Evolutionary conservation across 495 filamentous ascomycete species (phyloP).

Genomic region (Aspergillus ellipticus): DNA sequence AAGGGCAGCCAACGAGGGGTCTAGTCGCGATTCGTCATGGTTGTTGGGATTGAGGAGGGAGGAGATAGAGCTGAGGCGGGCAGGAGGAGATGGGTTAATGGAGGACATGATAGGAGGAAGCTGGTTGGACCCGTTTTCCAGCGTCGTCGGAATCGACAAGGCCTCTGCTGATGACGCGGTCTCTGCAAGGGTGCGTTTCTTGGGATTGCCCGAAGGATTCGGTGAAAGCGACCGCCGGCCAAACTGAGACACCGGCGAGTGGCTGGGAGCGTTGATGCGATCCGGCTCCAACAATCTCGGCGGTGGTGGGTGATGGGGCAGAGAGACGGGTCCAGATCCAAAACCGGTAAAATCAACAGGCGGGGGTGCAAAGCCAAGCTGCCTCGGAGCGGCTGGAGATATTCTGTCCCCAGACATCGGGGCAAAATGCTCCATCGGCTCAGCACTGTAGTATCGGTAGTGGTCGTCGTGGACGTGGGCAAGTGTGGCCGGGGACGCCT

Average conservation of each 20-base stretch:
- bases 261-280: constrained; percentile 22
- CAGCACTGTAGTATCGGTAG: constrained; percentile 41
- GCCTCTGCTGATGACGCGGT: constrained; percentile 26
- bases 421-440: constrained; percentile 34
- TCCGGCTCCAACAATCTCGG: constrained; percentile 43
- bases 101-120: constrained; percentile 45
- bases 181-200: constrained; percentile 44
- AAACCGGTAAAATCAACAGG: constrained; percentile 53
- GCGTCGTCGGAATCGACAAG: constrained; percentile 24
- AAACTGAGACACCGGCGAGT: constrained; percentile 35
- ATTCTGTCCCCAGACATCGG: constrained; percentile 22
- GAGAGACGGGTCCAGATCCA: constrained; percentile 30
- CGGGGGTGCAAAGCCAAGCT: constrained; percentile 39
- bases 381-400: constrained; percentile 28
- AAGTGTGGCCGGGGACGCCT: constrained; percentile 41
- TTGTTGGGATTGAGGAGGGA: constrained; percentile 63
- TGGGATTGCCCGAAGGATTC: constrained; percentile 30
- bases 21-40: constrained; percentile 45
- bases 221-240: constrained; percentile 40
- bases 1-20: constrained; percentile 42
- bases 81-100: constrained; percentile 37
- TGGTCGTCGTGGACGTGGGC: constrained; percentile 59
- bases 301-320: constrained; percentile 37
- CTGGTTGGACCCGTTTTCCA: constrained; percentile 42
- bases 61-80: constrained; percentile 71